A percentile compares a stretch with the other conserved stretches of the same genome.
phyloP scores from a whole-genome alignment of 352 stramenopile species.

The Globisporangium acanthophoron region DNA sequence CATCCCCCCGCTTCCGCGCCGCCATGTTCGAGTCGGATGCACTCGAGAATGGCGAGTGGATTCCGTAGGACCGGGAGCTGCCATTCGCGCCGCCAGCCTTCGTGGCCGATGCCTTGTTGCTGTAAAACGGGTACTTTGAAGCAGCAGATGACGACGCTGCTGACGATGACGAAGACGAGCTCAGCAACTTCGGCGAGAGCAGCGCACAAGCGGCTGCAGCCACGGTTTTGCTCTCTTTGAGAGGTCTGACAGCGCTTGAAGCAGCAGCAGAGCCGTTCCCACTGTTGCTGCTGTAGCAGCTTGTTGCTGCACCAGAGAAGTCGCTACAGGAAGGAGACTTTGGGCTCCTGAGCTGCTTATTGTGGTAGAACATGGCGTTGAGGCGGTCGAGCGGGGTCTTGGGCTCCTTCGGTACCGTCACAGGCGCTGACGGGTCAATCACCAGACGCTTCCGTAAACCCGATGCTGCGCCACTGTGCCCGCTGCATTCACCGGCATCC shows the following conservation, averaged over 20 bases:
- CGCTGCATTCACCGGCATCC: not conserved
- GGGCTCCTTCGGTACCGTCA: slow-evolving; percentile 3
- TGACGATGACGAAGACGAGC: not conserved
- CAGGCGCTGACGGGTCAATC: slow-evolving; percentile 19
- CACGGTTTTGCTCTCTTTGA: slow-evolving; percentile 10
- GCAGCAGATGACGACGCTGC: not conserved
- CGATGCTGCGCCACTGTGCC: not conserved
- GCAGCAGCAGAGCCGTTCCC: not conserved
- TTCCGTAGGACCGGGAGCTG: slow-evolving; percentile 1
- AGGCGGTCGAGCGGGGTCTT: slow-evolving; percentile 24
- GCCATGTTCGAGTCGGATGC: slow-evolving; percentile 3
- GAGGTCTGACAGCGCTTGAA: not conserved
- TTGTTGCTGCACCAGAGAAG: not conserved
- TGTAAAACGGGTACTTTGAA: slow-evolving; percentile 11
- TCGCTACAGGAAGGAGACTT: slow-evolving; percentile 16
- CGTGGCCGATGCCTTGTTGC: not conserved
- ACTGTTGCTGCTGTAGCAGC: not conserved
- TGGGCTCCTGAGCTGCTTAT: slow-evolving; percentile 29
- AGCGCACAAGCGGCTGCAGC: slow-evolving; percentile 3
- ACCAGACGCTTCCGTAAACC: slow-evolving; percentile 22
- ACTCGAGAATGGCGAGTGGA: slow-evolving; percentile 5
- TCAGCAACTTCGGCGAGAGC: slow-evolving; percentile 8
- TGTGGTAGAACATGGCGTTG: slow-evolving; percentile 26
- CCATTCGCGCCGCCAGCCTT: not conserved
- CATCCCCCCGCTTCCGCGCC: slow-evolving; percentile 6